Conservation (phyloP, 306 rosid genomes). For the Chamaecrista fasciculata region DNA sequence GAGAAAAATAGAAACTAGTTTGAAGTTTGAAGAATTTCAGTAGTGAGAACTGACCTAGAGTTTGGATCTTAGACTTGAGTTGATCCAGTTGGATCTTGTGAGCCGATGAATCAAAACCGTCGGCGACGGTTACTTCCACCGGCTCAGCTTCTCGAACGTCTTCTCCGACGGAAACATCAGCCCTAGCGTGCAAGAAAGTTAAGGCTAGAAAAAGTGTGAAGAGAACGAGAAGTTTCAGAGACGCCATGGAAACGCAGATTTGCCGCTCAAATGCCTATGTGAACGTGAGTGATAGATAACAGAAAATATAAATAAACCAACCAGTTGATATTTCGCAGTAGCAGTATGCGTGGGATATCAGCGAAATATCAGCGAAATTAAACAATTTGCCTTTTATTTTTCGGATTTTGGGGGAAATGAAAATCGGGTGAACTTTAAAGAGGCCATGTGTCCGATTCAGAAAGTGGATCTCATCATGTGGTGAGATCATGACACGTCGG, state of each 20-base stretch:
- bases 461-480: neutral
- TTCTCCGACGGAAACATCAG: constrained; percentile 36
- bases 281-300: neutral
- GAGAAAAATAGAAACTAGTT: neutral
- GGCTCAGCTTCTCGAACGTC: constrained; percentile 27
- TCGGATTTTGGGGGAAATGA: neutral
- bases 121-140: constrained; percentile 29
- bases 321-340: neutral
- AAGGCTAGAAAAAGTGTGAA: constrained; percentile 39
- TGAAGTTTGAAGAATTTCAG: neutral
- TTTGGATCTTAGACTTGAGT: constrained; percentile 52
- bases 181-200: constrained; percentile 31
- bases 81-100: constrained; percentile 50
- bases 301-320: neutral
- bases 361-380: neutral
- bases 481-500: neutral
- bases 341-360: neutral
- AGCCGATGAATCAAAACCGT: constrained; percentile 36
- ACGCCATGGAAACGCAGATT: constrained; percentile 48
- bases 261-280: neutral
- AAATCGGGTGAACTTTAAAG: neutral
- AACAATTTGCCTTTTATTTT: neutral
- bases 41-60: constrained; percentile 45
- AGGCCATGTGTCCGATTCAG: neutral
- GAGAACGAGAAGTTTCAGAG: constrained; percentile 39